Evolutionary conservation across 441 rosid species (phyloP).

Genomic region (Macaranga tanarius): DNA sequence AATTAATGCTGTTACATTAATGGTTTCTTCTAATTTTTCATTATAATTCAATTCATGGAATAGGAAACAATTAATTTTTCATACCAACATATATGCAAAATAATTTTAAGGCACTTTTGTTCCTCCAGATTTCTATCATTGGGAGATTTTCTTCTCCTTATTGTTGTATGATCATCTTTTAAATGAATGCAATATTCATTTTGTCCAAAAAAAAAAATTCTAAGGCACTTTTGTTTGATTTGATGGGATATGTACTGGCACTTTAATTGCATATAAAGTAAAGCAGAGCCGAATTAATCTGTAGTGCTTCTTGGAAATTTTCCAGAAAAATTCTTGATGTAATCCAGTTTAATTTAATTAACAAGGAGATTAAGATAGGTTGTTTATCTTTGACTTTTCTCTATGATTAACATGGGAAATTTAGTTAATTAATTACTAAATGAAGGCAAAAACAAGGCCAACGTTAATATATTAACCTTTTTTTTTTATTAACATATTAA

Average conservation of each 20-base stretch:
- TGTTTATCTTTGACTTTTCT: conserved; percentile 16
- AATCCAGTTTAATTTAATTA: background rate
- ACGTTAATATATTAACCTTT: conserved; percentile 20
- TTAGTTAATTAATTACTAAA: background rate
- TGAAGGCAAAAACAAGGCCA: conserved; percentile 16
- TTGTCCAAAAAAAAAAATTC: too few relatives aligned
- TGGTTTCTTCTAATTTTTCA: too few relatives aligned
- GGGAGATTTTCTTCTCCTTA: too few relatives aligned
- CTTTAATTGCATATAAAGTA: background rate
- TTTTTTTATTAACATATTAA: too few relatives aligned
- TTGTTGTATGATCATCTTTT: too few relatives aligned
- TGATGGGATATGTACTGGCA: background rate
- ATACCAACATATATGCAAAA: too few relatives aligned
- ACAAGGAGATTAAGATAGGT: conserved; percentile 9
- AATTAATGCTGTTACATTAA: too few relatives aligned
- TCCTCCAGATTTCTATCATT: too few relatives aligned
- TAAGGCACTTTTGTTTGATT: background rate
- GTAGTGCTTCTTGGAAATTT: background rate
- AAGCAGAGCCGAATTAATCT: background rate
- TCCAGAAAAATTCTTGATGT: background rate
- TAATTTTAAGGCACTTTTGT: background rate
- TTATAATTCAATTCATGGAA: too few relatives aligned
- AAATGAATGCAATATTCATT: too few relatives aligned
- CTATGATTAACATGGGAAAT: background rate
- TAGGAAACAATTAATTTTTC: too few relatives aligned